A percentile compares a stretch with the other conserved stretches of the same genome.
Conservation (phyloP, 2,329 filamentous ascomycete species). For the Elsinoe ampelina region DNA sequence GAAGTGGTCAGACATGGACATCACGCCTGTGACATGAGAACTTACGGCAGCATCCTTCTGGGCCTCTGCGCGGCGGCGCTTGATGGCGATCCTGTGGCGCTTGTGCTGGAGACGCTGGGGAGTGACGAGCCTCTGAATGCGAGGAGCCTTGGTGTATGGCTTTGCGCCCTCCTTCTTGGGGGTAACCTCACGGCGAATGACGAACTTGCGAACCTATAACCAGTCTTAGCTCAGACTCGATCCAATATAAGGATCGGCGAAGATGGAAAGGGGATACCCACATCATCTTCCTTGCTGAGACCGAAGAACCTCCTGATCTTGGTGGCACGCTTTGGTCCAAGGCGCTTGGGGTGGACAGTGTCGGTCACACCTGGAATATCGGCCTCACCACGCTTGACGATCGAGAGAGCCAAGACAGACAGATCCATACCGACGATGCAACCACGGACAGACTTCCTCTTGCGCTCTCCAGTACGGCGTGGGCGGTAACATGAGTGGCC, state of each 20-base stretch:
- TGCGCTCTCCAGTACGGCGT: slow-evolving; percentile 95
- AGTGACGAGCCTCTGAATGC: slow-evolving; percentile 99
- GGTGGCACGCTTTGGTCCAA: slow-evolving; percentile 98
- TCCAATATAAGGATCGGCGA: slow-evolving; percentile 46
- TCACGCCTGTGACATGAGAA: slow-evolving; percentile 26
- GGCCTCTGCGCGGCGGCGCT: slow-evolving; percentile 94
- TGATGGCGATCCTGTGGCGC: slow-evolving; percentile 94
- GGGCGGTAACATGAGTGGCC: slow-evolving; percentile 99
- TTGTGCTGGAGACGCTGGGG: slow-evolving; percentile 99
- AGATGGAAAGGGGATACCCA: slow-evolving; percentile 61
- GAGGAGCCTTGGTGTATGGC: slow-evolving; percentile 99
- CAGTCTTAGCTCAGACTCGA: slow-evolving; percentile 37
- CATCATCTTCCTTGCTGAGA: slow-evolving; percentile 99
- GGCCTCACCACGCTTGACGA: slow-evolving; percentile 95
- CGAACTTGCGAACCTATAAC: slow-evolving; percentile 91
- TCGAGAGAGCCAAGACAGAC: slow-evolving; percentile 82
- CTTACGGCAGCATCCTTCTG: slow-evolving; percentile 98
- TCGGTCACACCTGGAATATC: slow-evolving; percentile 97
- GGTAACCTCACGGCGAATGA: slow-evolving; percentile 96
- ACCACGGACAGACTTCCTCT: slow-evolving; percentile 97
- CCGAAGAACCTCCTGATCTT: slow-evolving; percentile 99
- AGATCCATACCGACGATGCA: slow-evolving; percentile 97
- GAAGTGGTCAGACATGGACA: slow-evolving; percentile 29
- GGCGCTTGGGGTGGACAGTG: slow-evolving; percentile 95
- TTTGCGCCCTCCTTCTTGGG: slow-evolving; percentile 96